Conservation (phyloP, 495 filamentous ascomycete genomes). For the Penicillium salamii region DNA sequence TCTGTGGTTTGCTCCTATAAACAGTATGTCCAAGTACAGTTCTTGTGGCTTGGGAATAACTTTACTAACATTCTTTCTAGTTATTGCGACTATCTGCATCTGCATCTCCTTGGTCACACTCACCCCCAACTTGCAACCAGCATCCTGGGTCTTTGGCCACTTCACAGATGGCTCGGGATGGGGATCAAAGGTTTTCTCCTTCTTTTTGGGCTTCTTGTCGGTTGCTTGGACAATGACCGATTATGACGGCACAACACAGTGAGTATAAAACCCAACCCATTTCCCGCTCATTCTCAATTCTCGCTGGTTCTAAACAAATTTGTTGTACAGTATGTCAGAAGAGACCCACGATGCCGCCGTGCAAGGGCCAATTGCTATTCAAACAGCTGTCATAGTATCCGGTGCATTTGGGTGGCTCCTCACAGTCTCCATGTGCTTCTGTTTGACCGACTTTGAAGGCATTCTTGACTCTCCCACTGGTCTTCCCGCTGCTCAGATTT, state of each 20-base stretch:
- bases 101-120: constrained; percentile 59
- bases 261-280: constrained; percentile 21
- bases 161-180: constrained; percentile 67
- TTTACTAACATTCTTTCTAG: no score
- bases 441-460: constrained; percentile 60
- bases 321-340: constrained; percentile 60
- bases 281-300: not conserved
- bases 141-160: constrained; percentile 64
- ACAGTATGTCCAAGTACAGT: constrained; percentile 43
- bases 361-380: constrained; percentile 62
- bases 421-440: constrained; percentile 68
- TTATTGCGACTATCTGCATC: constrained; percentile 56
- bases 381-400: constrained; percentile 62
- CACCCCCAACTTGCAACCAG: constrained; percentile 62
- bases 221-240: constrained; percentile 78
- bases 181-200: constrained; percentile 62
- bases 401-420: constrained; percentile 63
- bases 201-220: constrained; percentile 65
- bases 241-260: constrained; percentile 73
- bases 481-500: constrained; percentile 67
- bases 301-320: not conserved
- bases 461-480: constrained; percentile 62
- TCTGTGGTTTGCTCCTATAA: constrained; percentile 72
- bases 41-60: no score
- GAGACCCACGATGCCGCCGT: constrained; percentile 70